Percentiles rank a stretch among this genome's conserved stretches.
Evolutionary conservation across 805 yeast genomes (phyloP).

Genomic region (Candida multigemmis): DNA sequence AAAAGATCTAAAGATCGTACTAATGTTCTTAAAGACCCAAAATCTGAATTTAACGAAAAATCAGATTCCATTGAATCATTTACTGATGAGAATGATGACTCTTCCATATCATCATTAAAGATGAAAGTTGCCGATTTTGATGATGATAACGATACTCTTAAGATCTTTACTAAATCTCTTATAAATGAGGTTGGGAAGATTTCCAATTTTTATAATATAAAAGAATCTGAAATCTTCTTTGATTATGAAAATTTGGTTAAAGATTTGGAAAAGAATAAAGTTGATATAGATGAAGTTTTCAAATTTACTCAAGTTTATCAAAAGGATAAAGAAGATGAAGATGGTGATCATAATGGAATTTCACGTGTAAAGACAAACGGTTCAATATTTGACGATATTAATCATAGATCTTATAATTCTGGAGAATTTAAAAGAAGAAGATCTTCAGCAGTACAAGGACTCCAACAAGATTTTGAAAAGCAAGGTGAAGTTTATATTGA

Average conservation of each 20-base stretch:
- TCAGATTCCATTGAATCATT: not conserved
- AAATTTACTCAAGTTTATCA: constrained; percentile 16
- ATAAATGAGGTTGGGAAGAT: constrained; percentile 42
- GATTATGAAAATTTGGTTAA: constrained; percentile 37
- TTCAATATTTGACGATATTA: constrained; percentile 17
- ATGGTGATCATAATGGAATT: no score
- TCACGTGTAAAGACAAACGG: constrained; percentile 9
- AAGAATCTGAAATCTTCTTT: constrained; percentile 36
- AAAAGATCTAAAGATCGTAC: no score
- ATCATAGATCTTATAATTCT: constrained; percentile 10
- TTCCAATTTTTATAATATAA: constrained; percentile 39
- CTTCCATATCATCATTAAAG: no score
- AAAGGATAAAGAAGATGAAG: constrained; percentile 5
- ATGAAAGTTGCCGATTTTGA: no score
- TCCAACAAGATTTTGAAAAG: constrained; percentile 8
- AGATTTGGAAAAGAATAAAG: constrained; percentile 32
- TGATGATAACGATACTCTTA: constrained; percentile 25
- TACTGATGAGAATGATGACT: constrained; percentile 3
- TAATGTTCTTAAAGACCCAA: no score
- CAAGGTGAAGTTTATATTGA: constrained; percentile 27
- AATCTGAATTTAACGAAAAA: not conserved
- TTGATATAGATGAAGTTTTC: constrained; percentile 16
- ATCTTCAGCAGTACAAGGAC: no score
- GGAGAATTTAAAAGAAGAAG: no score
- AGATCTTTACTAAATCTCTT: constrained; percentile 38